Percentiles rank a stretch among this genome's conserved stretches.
Conservation (phyloP, 257 asterid genomes). For the Solanum verrucosum region DNA sequence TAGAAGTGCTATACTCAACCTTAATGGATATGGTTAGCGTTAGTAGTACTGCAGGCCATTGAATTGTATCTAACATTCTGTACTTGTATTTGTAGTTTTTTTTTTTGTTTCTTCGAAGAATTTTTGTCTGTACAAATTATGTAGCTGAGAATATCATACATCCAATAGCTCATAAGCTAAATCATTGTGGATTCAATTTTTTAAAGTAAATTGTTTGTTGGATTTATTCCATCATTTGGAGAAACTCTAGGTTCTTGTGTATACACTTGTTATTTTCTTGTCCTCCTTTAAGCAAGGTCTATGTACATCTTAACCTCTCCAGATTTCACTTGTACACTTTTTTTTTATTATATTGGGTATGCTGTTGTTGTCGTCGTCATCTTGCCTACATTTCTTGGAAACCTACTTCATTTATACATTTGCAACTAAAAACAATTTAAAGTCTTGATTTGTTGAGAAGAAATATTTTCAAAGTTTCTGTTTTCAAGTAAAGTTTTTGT, state of each 20-base stretch:
- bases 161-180: neutral
- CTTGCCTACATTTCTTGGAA: neutral
- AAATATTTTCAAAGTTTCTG: neutral
- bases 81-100: neutral
- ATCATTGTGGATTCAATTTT: neutral
- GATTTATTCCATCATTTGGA: neutral
- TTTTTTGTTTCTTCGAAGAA: neutral
- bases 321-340: neutral
- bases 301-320: neutral
- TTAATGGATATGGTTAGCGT: slow-evolving; percentile 66
- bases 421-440: neutral
- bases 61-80: neutral
- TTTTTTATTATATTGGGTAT: neutral
- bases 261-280: neutral
- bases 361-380: neutral
- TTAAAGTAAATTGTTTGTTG: neutral
- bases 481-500: neutral
- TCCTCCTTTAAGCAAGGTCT: neutral
- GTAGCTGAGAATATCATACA: neutral
- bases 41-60: slow-evolving; percentile 46
- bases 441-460: neutral
- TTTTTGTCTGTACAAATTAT: neutral
- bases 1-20: slow-evolving; percentile 58
- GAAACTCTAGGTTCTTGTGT: neutral
- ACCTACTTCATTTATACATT: neutral